Evolutionary conservation across 2,329 filamentous ascomycete genomes (phyloP).

Genomic region (Pestalotiopsis sp.): DNA sequence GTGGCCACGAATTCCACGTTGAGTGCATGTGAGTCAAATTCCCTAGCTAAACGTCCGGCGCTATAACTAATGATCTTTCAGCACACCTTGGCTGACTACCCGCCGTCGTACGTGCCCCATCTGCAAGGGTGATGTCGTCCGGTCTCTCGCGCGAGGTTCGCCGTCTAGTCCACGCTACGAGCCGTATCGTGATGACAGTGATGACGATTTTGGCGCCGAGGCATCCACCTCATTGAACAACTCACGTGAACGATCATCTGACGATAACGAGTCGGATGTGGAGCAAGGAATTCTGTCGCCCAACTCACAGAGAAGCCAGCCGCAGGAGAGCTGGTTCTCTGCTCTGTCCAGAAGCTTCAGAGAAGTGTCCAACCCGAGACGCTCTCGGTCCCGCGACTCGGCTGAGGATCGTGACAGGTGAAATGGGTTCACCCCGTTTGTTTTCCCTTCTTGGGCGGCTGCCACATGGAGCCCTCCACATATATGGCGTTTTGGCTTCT

Average conservation of each 20-base stretch:
- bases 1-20: conserved; percentile 95
- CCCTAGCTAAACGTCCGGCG: neutral
- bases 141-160: conserved; percentile 60
- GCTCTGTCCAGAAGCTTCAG: conserved; percentile 18
- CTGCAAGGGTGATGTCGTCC: conserved; percentile 95
- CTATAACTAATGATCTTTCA: conserved; percentile 40
- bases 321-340: conserved; percentile 39
- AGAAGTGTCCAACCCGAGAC: conserved; percentile 6
- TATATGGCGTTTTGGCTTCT: conserved; percentile 6
- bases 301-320: conserved; percentile 22
- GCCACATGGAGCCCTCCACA: neutral
- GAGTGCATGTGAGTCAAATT: conserved; percentile 80
- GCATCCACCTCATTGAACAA: conserved; percentile 23
- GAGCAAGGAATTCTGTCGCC: conserved; percentile 43
- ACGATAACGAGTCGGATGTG: conserved; percentile 38
- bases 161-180: conserved; percentile 56
- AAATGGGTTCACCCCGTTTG: neutral
- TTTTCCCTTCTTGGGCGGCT: neutral
- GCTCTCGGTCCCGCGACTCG: conserved; percentile 5
- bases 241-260: conserved; percentile 11
- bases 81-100: conserved; percentile 95
- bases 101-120: conserved; percentile 96
- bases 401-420: conserved; percentile 7
- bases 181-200: conserved; percentile 56
- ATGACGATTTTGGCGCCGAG: conserved; percentile 37